Base-by-base conservation (phyloP, 1,284 basidiomycete species). In the Sporisorium reilianum region DNA sequence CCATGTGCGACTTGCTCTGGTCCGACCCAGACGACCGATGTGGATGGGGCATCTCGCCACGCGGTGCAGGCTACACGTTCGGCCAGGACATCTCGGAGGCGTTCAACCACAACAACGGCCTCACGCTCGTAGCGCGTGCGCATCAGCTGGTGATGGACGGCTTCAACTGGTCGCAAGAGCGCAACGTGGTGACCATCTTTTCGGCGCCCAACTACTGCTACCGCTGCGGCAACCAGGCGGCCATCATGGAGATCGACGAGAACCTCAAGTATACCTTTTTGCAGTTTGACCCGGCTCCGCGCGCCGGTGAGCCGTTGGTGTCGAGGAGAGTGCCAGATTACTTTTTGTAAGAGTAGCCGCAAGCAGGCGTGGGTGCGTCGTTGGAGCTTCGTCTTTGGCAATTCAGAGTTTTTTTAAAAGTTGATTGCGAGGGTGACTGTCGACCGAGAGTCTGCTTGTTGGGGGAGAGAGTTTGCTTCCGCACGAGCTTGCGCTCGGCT, bases 231-330 rank as follows among this genome's bases (percentile, higher is more conserved):
- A 99, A 99, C 87, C 97, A 99, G 85, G 96, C 96, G 51, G 97
- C 97, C 52, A 99, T 99, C 86, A 97, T 99, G 92, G 96, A 99
- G 87, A 97, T 99, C 86, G 96, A 99, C 87, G 97, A 99, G 89
- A 95, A 95, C 88, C 88, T 95, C 89, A 93, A 93, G 70, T 94
- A 94, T 86, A 94, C 91, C 86, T 94, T 94, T 91, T 89, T 99
- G 86, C 96, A 99, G 90, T 99, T 99, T 86, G 96, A 99, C 87
- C 96, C 96, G 81, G 96, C 96, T 78, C 96, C 97, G 79, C 89
- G 96, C 85, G 95, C 96, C 79, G 97, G 96, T 78, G 97, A 99
- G 87, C 96, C 96, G 50, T 90, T 99, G 64, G 96, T 99, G 73
- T 95, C 95, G 83, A 90, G 96, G 86, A 92, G 96, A 86, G 96